Evolutionary conservation across 2,329 filamentous ascomycete species (phyloP).

Genomic region (Akanthomyces muscarius): DNA sequence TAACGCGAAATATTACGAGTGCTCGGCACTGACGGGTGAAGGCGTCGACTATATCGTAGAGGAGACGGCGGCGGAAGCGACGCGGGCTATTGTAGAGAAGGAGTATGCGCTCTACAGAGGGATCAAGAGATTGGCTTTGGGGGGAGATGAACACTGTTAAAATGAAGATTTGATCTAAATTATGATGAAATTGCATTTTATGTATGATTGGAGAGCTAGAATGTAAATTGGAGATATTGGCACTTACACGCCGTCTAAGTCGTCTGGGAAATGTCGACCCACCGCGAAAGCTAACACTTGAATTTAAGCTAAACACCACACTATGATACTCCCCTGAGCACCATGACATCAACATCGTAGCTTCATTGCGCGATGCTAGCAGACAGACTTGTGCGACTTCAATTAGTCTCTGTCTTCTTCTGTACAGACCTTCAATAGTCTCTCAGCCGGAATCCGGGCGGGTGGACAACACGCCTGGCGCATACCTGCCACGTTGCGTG

Average conservation of each 20-base stretch:
- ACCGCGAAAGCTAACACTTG: not conserved
- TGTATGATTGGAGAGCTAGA: not conserved
- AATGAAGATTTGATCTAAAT: not conserved
- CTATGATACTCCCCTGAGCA: not conserved
- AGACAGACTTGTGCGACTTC: not conserved
- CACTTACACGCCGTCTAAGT: not conserved
- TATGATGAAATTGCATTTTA: not conserved
- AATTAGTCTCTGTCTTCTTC: not conserved
- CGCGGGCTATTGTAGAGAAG: conserved; percentile 20
- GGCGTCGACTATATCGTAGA: conserved; percentile 32
- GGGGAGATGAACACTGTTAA: not conserved
- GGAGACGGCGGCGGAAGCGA: conserved; percentile 25
- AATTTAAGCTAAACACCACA: conserved; percentile 5
- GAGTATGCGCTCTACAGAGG: conserved; percentile 8
- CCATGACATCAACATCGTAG: not conserved
- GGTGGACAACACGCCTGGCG: not conserved
- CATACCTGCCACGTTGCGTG: conserved; percentile 5
- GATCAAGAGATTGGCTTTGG: not conserved
- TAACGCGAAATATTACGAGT: conserved; percentile 32
- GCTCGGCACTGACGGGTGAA: conserved; percentile 35
- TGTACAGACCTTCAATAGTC: no score
- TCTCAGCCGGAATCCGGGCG: no score
- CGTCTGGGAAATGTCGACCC: not conserved
- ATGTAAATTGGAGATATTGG: not conserved
- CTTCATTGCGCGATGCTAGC: not conserved